These are phyloP conservation scores for Patellifolia procumbens DNA, from an alignment of 179 eudicot species.

Conservation along the genomic window DNA sequence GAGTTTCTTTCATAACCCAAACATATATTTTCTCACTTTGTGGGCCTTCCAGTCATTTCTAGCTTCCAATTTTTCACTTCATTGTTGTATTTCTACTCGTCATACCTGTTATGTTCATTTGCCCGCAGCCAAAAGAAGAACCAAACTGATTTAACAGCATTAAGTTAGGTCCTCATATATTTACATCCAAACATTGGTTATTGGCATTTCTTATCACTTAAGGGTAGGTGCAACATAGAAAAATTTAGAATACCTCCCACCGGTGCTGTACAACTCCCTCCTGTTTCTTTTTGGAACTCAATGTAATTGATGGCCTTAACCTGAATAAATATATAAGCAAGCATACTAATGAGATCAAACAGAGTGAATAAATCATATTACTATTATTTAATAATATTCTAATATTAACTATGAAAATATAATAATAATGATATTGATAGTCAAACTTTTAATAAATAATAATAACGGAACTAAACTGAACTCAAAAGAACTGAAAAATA, in stretches of 20 bases:
- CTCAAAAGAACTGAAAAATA: no score
- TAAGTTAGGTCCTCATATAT: background rate
- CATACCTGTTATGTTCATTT: no score
- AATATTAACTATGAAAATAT: no score
- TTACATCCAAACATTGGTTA: background rate
- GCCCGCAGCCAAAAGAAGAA: background rate
- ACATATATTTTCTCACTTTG: background rate
- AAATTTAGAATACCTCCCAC: slow-evolving; percentile 60
- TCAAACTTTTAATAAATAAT: background rate
- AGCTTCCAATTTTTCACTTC: no score
- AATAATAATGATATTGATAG: no score
- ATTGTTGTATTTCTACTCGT: no score
- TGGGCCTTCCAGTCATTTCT: no score
- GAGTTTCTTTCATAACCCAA: background rate
- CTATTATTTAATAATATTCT: no score
- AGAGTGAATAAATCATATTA: background rate
- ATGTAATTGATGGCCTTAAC: slow-evolving; percentile 56
- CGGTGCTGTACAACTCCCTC: slow-evolving; percentile 61
- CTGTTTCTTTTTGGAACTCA: slow-evolving; percentile 65
- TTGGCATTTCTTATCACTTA: slow-evolving; percentile 2
- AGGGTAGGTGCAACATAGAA: slow-evolving; percentile 1
- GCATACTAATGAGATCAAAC: slow-evolving; percentile 19
- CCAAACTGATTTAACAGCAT: background rate
- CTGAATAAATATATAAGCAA: slow-evolving; percentile 37
- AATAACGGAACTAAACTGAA: no score